Percentiles rank a stretch among this genome's conserved stretches.
phyloP scores from a whole-genome alignment of 164 flowering plant species.

The Pachysandra terminalis region DNA sequence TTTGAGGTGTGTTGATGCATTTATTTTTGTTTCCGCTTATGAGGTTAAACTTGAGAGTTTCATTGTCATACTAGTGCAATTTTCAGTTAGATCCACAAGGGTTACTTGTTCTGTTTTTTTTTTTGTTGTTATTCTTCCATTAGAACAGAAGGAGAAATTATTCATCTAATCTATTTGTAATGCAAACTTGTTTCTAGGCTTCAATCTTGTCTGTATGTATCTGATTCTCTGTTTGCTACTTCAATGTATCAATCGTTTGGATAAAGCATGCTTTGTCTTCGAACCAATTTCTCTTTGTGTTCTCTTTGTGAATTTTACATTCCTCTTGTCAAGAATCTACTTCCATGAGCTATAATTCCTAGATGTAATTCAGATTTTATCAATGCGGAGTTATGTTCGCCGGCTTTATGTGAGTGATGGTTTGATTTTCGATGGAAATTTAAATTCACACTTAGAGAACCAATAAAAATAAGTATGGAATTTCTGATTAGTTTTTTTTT shows the following conservation, averaged over 20 bases:
- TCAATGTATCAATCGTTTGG: not conserved
- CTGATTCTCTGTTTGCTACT: not conserved
- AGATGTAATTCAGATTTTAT: not conserved
- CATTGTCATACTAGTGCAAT: not conserved
- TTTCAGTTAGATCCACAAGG: constrained; percentile 1
- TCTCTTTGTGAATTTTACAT: not conserved
- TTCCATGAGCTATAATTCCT: not conserved
- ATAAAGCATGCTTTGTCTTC: not conserved
- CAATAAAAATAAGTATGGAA: not conserved
- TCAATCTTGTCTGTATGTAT: not conserved
- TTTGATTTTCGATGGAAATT: not conserved
- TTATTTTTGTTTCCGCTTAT: constrained; percentile 18
- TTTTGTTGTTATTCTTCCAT: no score
- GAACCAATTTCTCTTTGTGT: not conserved
- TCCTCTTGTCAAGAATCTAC: not conserved
- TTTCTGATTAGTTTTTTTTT: not conserved
- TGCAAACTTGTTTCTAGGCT: not conserved
- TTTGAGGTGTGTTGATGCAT: constrained; percentile 25
- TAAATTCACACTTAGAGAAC: constrained; percentile 3
- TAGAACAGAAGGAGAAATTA: constrained; percentile 1
- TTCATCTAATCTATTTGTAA: not conserved
- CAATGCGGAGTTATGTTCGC: not conserved
- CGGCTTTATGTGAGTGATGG: not conserved
- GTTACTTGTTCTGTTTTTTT: not conserved
- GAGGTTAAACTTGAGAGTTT: constrained; percentile 3